Evolutionary conservation across 768 basidiomycete genomes (phyloP).

Genomic region (Coprinopsis sp.): DNA sequence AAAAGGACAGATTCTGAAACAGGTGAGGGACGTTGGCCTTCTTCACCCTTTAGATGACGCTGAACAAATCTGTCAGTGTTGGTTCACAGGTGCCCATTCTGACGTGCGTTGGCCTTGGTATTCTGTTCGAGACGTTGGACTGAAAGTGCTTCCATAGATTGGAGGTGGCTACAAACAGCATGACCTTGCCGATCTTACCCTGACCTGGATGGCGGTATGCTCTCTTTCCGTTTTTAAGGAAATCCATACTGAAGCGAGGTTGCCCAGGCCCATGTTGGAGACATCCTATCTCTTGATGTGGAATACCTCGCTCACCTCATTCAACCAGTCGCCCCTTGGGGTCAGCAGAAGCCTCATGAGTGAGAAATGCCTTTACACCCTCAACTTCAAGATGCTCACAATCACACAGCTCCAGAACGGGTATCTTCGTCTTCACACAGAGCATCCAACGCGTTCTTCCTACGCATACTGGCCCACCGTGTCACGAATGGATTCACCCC

Average conservation of each 20-base stretch:
- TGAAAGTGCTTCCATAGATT: conserved; percentile 35
- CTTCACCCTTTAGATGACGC: not conserved
- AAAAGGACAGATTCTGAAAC: conserved; percentile 58
- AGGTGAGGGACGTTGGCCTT: conserved; percentile 35
- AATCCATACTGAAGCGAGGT: not conserved
- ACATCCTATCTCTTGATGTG: conserved; percentile 53
- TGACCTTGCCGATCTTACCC: conserved; percentile 61
- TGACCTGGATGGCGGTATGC: conserved; percentile 62
- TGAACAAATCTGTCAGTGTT: conserved; percentile 40
- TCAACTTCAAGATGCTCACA: conserved; percentile 2
- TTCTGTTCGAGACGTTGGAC: conserved; percentile 1
- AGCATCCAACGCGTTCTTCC: conserved; percentile 47
- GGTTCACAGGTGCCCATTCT: conserved; percentile 55
- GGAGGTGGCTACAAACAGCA: conserved; percentile 68
- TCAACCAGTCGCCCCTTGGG: conserved; percentile 55
- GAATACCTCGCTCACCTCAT: conserved; percentile 47
- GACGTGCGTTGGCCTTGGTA: conserved; percentile 23
- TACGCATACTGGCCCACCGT: conserved; percentile 38
- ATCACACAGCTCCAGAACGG: conserved; percentile 40
- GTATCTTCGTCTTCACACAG: conserved; percentile 48
- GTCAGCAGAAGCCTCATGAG: conserved; percentile 59
- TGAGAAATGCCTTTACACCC: conserved; percentile 27
- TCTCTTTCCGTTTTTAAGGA: not conserved
- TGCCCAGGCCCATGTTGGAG: conserved; percentile 49
- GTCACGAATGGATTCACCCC: conserved; percentile 54